These are phyloP conservation scores for Musa beccarii DNA, from an alignment of 176 grass and related monocot species.

Conservation along the genomic window DNA sequence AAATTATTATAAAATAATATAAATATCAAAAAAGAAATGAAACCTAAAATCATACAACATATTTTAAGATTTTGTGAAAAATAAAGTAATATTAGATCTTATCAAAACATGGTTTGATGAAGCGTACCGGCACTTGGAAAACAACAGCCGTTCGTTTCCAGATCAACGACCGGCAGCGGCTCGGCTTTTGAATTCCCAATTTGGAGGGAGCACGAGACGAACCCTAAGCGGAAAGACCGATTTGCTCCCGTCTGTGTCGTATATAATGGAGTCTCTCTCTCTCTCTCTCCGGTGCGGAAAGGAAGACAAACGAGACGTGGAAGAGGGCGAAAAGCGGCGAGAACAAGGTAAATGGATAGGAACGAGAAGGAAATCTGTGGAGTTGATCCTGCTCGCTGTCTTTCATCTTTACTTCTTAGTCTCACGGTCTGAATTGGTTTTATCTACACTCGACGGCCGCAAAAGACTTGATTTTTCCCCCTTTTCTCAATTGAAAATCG, in stretches of 20 bases:
- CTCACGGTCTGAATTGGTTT: background rate
- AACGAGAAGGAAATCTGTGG: background rate
- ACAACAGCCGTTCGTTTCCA: too few species aligned
- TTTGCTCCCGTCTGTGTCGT: background rate
- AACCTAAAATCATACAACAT: too few species aligned
- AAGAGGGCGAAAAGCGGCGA: background rate
- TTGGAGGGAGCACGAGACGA: background rate
- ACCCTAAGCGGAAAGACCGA: constrained; percentile 14
- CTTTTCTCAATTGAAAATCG: background rate
- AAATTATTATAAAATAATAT: too few species aligned
- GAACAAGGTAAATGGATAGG: too few species aligned
- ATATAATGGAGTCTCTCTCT: background rate
- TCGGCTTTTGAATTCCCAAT: too few species aligned
- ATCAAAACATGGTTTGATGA: too few species aligned
- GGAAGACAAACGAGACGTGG: constrained; percentile 9
- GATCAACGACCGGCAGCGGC: too few species aligned
- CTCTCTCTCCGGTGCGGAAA: background rate
- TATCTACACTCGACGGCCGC: background rate
- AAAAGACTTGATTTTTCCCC: background rate
- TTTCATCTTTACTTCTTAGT: background rate
- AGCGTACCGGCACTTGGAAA: too few species aligned
- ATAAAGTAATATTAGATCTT: too few species aligned
- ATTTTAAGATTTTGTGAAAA: too few species aligned
- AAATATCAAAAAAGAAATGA: too few species aligned
- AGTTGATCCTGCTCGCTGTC: background rate